Conservation (phyloP, 306 rosid species). For the Malus sylvestris region DNA sequence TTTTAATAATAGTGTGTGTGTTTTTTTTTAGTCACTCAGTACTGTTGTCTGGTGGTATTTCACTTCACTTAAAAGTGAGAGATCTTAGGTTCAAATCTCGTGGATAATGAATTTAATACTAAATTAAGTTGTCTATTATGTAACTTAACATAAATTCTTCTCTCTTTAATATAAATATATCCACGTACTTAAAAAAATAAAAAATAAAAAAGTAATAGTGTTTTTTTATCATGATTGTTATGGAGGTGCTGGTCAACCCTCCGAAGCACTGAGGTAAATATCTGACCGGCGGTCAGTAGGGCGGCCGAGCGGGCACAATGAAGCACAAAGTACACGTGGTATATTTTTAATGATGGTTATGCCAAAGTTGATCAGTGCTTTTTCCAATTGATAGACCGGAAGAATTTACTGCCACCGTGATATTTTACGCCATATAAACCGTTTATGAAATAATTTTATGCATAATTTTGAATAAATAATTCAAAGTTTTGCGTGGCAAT, state of each 20-base stretch:
- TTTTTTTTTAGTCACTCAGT: background rate
- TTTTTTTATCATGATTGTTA: background rate
- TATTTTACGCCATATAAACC: too few relatives aligned
- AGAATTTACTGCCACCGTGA: too few relatives aligned
- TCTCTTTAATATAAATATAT: too few relatives aligned
- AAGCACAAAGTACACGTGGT: background rate
- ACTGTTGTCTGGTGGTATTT: too few relatives aligned
- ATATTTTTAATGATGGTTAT: background rate
- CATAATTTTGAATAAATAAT: too few relatives aligned
- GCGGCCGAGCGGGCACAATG: background rate
- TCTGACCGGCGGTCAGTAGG: background rate
- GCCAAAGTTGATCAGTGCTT: background rate
- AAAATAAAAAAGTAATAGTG: background rate
- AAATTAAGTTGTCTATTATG: too few relatives aligned
- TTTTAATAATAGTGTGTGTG: background rate
- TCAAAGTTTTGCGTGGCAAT: too few relatives aligned
- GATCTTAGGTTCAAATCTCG: fast-evolving
- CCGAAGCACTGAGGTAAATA: background rate
- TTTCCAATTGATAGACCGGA: too few relatives aligned
- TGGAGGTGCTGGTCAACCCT: background rate
- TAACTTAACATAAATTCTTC: too few relatives aligned
- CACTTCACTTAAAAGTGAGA: fast-evolving
- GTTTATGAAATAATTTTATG: background rate
- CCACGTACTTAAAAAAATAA: too few relatives aligned
- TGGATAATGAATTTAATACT: fast-evolving